phyloP scores from a whole-genome alignment of 2,329 filamentous ascomycete species.

The Pyricularia sp. region DNA sequence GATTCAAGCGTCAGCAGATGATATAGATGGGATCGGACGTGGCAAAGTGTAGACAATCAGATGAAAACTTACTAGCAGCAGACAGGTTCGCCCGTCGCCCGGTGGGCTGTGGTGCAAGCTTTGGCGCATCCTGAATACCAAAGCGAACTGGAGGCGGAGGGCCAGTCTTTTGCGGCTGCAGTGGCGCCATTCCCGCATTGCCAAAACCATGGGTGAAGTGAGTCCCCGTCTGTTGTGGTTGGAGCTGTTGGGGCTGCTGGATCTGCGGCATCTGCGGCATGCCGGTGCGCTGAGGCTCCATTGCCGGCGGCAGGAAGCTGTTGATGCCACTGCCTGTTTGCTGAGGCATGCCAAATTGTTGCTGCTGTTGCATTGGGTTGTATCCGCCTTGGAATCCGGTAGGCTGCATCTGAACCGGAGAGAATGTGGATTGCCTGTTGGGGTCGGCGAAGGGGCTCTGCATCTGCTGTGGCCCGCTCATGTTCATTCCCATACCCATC shows the following conservation, averaged over 20 bases:
- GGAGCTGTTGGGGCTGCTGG: constrained; percentile 30
- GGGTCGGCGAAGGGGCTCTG: constrained; percentile 31
- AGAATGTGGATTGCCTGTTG: constrained; percentile 27
- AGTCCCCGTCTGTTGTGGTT: constrained; percentile 39
- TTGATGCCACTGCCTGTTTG: constrained; percentile 34
- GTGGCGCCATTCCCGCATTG: constrained; percentile 38
- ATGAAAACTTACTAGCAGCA: constrained; percentile 78
- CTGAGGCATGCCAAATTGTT: constrained; percentile 30
- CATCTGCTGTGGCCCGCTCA: constrained; percentile 21
- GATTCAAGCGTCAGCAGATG: constrained; percentile 8
- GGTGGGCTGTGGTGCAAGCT: constrained; percentile 75
- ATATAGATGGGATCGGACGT: background rate
- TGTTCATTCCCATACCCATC: constrained; percentile 22
- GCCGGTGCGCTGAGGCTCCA: constrained; percentile 52
- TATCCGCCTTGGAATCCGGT: constrained; percentile 48
- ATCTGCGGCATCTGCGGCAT: constrained; percentile 26
- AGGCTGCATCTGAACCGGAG: constrained; percentile 46
- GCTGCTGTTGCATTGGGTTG: constrained; percentile 27
- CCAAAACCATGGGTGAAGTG: constrained; percentile 29
- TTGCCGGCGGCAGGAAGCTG: constrained; percentile 45
- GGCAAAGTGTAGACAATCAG: background rate
- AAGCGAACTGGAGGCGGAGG: constrained; percentile 85
- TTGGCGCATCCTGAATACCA: constrained; percentile 68
- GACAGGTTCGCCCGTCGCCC: constrained; percentile 83
- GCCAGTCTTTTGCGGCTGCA: constrained; percentile 72